A percentile compares a stretch with the other conserved stretches of the same genome.
These are phyloP conservation scores for Solanum clarkiae DNA, from an alignment of 257 asterid species.

Conservation along the genomic window DNA sequence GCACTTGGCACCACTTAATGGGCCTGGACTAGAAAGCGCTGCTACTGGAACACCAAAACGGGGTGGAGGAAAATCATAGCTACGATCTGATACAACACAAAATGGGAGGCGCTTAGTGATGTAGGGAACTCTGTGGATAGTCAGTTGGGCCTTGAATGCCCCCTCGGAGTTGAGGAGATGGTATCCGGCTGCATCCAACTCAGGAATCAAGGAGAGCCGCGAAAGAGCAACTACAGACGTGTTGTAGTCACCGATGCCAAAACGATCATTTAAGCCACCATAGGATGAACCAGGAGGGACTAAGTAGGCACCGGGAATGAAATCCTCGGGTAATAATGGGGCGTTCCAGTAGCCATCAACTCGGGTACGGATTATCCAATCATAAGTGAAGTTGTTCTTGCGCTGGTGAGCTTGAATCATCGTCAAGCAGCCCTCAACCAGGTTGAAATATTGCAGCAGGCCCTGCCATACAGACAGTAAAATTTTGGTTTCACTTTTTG, in stretches of 20 bases:
- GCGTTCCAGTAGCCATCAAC: conserved; percentile 88
- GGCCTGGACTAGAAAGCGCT: conserved; percentile 65
- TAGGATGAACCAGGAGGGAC: conserved; percentile 88
- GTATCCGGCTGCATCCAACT: conserved; percentile 46
- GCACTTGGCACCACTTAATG: conserved; percentile 79
- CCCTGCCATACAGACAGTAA: conserved; percentile 33
- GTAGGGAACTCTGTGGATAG: conserved; percentile 28
- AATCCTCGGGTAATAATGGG: conserved; percentile 37
- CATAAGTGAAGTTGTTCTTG: conserved; percentile 65
- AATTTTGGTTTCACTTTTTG: not conserved
- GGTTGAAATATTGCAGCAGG: conserved; percentile 69
- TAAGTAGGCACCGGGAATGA: conserved; percentile 53
- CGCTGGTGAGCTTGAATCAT: conserved; percentile 53
- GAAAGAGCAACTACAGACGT: conserved; percentile 76
- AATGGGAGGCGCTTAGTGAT: conserved; percentile 43
- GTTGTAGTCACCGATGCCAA: conserved; percentile 77
- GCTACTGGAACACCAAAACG: conserved; percentile 74
- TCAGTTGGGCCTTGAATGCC: conserved; percentile 77
- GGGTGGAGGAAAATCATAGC: conserved; percentile 50
- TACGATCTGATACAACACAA: conserved; percentile 71
- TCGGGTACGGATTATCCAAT: conserved; percentile 82
- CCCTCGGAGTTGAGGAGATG: conserved; percentile 71
- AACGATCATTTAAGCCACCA: conserved; percentile 79
- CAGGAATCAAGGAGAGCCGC: conserved; percentile 57
- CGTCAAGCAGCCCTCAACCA: conserved; percentile 80